Evolutionary conservation across 169 alveolate species (phyloP), one percentile per base, ranked within the genome.

Genomic region (Eimeria zaria): DNA sequence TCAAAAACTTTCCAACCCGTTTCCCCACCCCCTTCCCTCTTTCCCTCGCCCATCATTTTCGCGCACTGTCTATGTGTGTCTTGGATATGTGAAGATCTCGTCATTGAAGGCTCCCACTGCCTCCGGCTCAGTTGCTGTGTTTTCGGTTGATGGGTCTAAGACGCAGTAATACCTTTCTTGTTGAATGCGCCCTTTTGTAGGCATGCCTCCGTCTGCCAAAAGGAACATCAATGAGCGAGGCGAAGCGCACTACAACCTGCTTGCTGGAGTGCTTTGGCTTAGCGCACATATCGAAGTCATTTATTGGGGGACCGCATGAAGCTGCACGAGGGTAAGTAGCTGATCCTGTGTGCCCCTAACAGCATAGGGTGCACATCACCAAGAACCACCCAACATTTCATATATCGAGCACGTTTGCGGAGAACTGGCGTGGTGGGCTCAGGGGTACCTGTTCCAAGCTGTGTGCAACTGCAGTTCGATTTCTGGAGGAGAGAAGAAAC

Each of bases 401-500:
- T 36, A 22, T 33, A 12, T 24, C 44, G 88, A 78, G 64, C 9
- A n/a, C 46, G 33, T 33, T 27, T 24, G 74, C 44, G 73, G 20
- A 83, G 18, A 53, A 30, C 33, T 83, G 55, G 36, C 88, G 88
- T 16, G 58, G 48, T 53, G 41, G 27, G 73, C 73, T 51, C 67
- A n/a, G 55, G 20, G 91, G 51, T 83, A 11, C 64, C 33, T 46
- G 36, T 7, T 48, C 33, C 53, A 7, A 55, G 24, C 44, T 46
- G 51, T 8, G 51, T 18, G 46, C 64, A 44, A 41, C 14, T n/a
- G 88, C 92, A 97, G 98, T 88, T 98, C 98, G 14, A 81, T 98
- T 51, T 97, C 98, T 16, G 98, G 99, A 18, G 99, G 99, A 8
- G 98, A 98, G 91, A 97, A 97, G 95, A 96, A 97, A 76, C 97